Evolutionary conservation across 805 yeast species (phyloP).

Genomic region (Debaryomyces tyrocola): DNA sequence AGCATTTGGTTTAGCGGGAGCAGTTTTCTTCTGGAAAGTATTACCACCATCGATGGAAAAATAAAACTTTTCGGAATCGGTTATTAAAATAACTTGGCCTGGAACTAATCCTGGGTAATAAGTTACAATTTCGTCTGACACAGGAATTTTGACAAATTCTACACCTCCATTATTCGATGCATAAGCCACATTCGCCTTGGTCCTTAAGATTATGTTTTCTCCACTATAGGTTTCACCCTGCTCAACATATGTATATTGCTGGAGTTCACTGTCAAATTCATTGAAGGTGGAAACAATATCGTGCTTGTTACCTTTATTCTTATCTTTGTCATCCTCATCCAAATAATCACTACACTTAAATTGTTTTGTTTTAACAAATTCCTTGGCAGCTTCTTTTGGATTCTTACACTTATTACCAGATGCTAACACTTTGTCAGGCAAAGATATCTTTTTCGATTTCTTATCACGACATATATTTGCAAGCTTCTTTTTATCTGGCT

Average conservation of each 20-base stretch:
- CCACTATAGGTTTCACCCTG: conserved; percentile 36
- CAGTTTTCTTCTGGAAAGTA: conserved; percentile 44
- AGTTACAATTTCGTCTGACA: conserved; percentile 32
- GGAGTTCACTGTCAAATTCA: conserved; percentile 52
- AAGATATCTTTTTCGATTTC: conserved; percentile 19
- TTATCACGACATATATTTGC: conserved; percentile 21
- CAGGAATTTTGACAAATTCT: conserved; percentile 33
- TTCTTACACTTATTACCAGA: conserved; percentile 48
- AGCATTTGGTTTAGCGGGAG: conserved; percentile 52
- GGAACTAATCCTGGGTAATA: conserved; percentile 54
- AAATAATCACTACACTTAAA: conserved; percentile 37
- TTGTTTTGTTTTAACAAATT: conserved; percentile 24
- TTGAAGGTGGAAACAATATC: conserved; percentile 39
- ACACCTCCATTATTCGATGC: conserved; percentile 59
- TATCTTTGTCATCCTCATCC: conserved; percentile 9
- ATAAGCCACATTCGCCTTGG: conserved; percentile 50
- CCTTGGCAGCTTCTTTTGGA: conserved; percentile 19
- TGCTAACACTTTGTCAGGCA: conserved; percentile 41
- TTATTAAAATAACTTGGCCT: conserved; percentile 55
- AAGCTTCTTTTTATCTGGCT: conserved; percentile 27
- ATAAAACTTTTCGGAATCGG: conserved; percentile 50
- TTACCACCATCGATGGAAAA: conserved; percentile 68
- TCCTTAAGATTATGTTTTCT: conserved; percentile 56
- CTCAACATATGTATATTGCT: conserved; percentile 61
- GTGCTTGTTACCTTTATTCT: conserved; percentile 9